Evolutionary conservation across 192 early-diverging fungal species (phyloP).

Genomic region (Gryganskiella cystojenkinii): DNA sequence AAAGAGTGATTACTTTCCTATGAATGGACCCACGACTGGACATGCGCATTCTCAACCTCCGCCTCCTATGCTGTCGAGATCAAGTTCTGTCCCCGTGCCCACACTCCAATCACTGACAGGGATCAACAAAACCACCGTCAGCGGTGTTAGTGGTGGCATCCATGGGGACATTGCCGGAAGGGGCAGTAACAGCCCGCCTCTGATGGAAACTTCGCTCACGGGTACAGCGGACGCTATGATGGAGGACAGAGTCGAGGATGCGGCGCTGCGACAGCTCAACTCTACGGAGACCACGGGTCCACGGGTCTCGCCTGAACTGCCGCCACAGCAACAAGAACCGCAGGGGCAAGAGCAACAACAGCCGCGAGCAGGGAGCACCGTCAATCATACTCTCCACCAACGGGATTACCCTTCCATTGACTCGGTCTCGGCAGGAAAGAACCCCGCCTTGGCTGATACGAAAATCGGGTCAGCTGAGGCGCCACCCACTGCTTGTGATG

Average conservation of each 20-base stretch:
- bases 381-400: no score
- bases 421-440: no score
- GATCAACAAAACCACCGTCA: no score
- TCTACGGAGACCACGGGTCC: no score
- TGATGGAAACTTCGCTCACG: constrained; percentile 1
- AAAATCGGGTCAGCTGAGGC: no score
- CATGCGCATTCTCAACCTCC: not conserved
- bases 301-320: not conserved
- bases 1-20: constrained; percentile 40
- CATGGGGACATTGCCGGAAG: no score
- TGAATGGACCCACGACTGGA: not conserved
- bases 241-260: constrained; percentile 57
- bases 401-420: no score
- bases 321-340: constrained; percentile 10
- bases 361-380: constrained; percentile 14
- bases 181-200: not conserved
- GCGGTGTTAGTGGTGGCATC: no score
- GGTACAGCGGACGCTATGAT: constrained; percentile 9
- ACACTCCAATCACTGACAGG: constrained; percentile 15
- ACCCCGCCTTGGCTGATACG: no score
- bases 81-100: constrained; percentile 29
- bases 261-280: constrained; percentile 50
- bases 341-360: constrained; percentile 11
- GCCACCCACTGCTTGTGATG: no score
- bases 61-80: constrained; percentile 27